These are phyloP conservation scores for Sutorius eximius DNA, from an alignment of 1,284 basidiomycete species.

Conservation along the genomic window DNA sequence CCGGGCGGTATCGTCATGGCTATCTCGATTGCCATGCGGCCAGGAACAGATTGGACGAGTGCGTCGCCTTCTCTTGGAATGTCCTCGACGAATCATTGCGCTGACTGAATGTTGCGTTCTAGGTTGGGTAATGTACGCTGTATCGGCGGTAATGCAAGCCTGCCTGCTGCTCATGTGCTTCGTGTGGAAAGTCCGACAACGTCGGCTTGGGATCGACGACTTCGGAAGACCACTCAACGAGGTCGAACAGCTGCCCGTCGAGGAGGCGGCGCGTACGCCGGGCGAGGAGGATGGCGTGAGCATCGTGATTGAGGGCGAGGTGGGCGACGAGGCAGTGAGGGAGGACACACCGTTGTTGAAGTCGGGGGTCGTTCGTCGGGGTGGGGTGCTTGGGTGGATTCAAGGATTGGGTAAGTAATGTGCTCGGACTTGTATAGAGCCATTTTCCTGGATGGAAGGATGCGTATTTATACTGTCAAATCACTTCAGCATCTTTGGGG, in stretches of 20 bases:
- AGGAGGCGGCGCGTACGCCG: neutral
- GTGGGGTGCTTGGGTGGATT: conserved; percentile 32
- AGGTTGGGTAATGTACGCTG: conserved; percentile 85
- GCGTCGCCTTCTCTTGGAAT: conserved; percentile 22
- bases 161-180: conserved; percentile 80
- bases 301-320: conserved; percentile 24
- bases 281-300: conserved; percentile 18
- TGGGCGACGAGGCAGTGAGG: conserved; percentile 11
- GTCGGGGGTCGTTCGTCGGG: conserved; percentile 16
- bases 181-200: conserved; percentile 77
- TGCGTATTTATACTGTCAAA: neutral
- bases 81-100: too few relatives aligned
- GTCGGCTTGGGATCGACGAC: conserved; percentile 82
- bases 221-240: conserved; percentile 70
- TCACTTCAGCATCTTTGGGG: too few relatives aligned
- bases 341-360: conserved; percentile 33
- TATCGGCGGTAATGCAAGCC: conserved; percentile 86
- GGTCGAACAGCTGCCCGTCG: neutral
- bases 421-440: neutral
- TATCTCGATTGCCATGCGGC: conserved; percentile 63
- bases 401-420: conserved; percentile 24
- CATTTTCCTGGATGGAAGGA: too few relatives aligned
- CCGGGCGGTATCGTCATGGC: conserved; percentile 92
- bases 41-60: conserved; percentile 89
- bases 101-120: neutral